Evolutionary conservation across 257 asterid species (phyloP).

Genomic region (Solanum okadae): DNA sequence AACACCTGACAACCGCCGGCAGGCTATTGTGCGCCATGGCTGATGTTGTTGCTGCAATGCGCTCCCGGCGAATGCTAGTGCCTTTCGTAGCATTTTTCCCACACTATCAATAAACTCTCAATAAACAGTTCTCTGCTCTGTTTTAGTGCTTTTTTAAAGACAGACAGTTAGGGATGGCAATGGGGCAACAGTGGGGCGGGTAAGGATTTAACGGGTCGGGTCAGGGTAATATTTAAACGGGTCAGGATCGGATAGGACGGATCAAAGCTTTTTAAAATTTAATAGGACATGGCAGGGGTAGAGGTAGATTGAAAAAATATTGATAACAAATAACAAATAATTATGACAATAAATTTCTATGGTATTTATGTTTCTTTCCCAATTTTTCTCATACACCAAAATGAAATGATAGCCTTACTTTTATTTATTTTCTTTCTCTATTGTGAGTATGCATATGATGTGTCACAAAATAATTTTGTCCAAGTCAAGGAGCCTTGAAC

Average conservation of each 20-base stretch:
- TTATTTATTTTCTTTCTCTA: neutral
- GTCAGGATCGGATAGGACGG: no score
- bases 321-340: no score
- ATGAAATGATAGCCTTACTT: neutral
- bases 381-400: neutral
- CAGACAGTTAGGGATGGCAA: neutral
- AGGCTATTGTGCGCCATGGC: conserved; percentile 30
- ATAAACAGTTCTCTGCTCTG: neutral
- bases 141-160: neutral
- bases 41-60: conserved; percentile 11
- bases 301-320: no score
- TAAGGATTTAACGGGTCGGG: neutral
- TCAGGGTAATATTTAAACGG: no score
- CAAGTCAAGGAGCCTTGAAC: neutral
- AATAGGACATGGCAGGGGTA: no score
- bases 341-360: neutral
- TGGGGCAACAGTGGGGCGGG: neutral
- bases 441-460: neutral
- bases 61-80: conserved; percentile 2
- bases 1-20: conserved; percentile 33
- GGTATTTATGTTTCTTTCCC: neutral
- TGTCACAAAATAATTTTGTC: neutral
- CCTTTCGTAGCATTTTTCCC: neutral
- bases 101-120: accelerated
- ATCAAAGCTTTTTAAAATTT: no score